Evolutionary conservation across 2,329 filamentous ascomycete species (phyloP).

Genomic region (Fusarium sp.): DNA sequence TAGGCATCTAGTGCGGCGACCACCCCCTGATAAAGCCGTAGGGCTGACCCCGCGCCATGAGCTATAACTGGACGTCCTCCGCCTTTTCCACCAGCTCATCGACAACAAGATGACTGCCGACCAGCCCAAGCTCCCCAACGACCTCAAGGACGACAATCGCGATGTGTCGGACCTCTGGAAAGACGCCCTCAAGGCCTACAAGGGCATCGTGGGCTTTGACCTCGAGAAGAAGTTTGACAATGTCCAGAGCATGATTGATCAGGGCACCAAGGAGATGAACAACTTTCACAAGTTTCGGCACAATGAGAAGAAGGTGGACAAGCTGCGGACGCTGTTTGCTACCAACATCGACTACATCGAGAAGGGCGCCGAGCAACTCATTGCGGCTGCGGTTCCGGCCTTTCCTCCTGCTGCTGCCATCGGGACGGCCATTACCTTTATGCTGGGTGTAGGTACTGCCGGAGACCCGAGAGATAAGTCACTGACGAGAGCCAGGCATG

Average conservation of each 20-base stretch:
- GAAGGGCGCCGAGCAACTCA: slow-evolving; percentile 49
- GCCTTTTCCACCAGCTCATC: background rate
- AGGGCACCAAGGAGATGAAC: slow-evolving; percentile 49
- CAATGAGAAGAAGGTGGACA: slow-evolving; percentile 53
- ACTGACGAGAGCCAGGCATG: slow-evolving; percentile 37
- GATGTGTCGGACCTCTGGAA: slow-evolving; percentile 53
- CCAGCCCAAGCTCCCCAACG: slow-evolving; percentile 21
- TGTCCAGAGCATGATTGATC: slow-evolving; percentile 46
- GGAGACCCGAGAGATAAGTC: no score
- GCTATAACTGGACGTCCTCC: background rate
- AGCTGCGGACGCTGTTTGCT: slow-evolving; percentile 49
- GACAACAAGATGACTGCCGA: slow-evolving; percentile 6
- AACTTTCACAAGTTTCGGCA: slow-evolving; percentile 53
- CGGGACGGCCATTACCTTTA: slow-evolving; percentile 52
- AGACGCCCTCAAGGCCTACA: slow-evolving; percentile 51
- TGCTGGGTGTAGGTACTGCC: slow-evolving; percentile 44
- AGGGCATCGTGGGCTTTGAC: slow-evolving; percentile 53
- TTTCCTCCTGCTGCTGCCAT: slow-evolving; percentile 55
- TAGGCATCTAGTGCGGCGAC: background rate
- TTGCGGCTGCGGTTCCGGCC: slow-evolving; percentile 48
- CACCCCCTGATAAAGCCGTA: background rate
- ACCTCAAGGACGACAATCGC: slow-evolving; percentile 45
- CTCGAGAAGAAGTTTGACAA: slow-evolving; percentile 49
- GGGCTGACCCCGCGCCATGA: background rate
- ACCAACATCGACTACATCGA: slow-evolving; percentile 51